Evolutionary conservation across 768 basidiomycete genomes (phyloP).

Genomic region (Brasilioporus rufonigricans): DNA sequence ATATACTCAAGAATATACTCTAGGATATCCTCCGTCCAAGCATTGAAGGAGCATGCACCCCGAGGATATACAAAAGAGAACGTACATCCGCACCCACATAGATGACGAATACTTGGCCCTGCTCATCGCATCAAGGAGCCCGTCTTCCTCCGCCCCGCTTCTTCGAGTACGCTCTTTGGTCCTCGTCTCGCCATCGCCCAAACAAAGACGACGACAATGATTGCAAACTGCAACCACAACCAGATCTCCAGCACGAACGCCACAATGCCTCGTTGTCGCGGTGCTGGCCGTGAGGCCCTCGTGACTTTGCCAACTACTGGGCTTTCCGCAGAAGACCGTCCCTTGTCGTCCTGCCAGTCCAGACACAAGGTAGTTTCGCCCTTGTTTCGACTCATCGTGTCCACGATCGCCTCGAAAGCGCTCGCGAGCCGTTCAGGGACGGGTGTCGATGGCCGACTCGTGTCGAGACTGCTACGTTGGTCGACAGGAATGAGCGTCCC

Average conservation of each 20-base stretch:
- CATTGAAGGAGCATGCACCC: neutral
- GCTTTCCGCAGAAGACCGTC: neutral
- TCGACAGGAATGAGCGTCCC: slow-evolving; percentile 31
- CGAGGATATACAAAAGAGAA: slow-evolving; percentile 2
- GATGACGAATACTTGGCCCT: neutral
- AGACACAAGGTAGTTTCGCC: slow-evolving; percentile 9
- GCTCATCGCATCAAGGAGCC: slow-evolving; percentile 10
- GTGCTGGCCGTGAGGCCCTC: slow-evolving; percentile 13
- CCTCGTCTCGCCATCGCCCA: slow-evolving; percentile 80
- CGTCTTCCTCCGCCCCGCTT: slow-evolving; percentile 36
- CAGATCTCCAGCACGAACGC: slow-evolving; percentile 67
- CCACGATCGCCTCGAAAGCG: slow-evolving; percentile 47
- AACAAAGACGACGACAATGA: slow-evolving; percentile 74
- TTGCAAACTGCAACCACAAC: slow-evolving; percentile 80
- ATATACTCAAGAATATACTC: slow-evolving; percentile 21
- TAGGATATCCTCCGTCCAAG: slow-evolving; percentile 16
- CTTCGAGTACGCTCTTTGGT: slow-evolving; percentile 63
- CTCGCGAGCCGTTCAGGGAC: slow-evolving; percentile 41
- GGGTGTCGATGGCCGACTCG: slow-evolving; percentile 30
- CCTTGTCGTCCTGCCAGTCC: slow-evolving; percentile 8
- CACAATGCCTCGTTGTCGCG: slow-evolving; percentile 34
- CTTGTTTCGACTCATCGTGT: slow-evolving; percentile 34
- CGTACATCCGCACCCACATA: slow-evolving; percentile 6
- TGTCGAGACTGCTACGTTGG: slow-evolving; percentile 12
- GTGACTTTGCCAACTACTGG: neutral